A percentile compares a stretch with the other conserved stretches of the same genome.
Conservation (phyloP, 495 filamentous ascomycete genomes). For the Neurospora hispaniola region DNA sequence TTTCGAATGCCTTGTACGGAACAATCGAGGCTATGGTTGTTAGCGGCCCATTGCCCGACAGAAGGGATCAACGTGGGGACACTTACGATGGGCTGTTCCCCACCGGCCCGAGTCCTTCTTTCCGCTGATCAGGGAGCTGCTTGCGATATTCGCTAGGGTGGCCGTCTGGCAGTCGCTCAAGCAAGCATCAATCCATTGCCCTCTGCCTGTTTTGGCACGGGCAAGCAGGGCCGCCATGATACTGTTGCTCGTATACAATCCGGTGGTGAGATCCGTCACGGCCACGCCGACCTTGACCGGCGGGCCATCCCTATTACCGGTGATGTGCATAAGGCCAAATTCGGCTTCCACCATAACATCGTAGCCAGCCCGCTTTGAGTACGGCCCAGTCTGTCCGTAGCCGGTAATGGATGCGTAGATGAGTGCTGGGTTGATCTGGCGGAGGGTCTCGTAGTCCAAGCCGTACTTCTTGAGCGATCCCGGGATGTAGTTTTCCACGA, state of each 20-base stretch:
- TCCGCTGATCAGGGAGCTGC: conserved; percentile 81
- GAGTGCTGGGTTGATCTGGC: conserved; percentile 67
- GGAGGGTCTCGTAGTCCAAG: conserved; percentile 74
- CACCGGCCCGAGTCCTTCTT: conserved; percentile 79
- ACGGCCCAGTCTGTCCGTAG: conserved; percentile 85
- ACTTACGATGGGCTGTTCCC: conserved; percentile 91
- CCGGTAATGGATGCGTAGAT: conserved; percentile 57
- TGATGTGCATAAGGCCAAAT: conserved; percentile 98
- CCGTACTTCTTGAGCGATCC: conserved; percentile 82
- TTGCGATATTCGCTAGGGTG: conserved; percentile 85
- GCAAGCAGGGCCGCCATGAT: conserved; percentile 89
- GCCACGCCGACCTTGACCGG: conserved; percentile 97
- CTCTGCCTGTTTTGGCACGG: conserved; percentile 44
- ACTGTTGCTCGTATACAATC: conserved; percentile 91
- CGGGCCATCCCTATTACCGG: conserved; percentile 72
- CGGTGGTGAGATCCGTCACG: conserved; percentile 91
- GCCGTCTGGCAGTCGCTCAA: conserved; percentile 93
- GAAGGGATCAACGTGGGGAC: not conserved
- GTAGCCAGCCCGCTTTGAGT: conserved; percentile 81
- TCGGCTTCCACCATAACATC: conserved; percentile 99
- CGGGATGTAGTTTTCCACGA: conserved; percentile 96
- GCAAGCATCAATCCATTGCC: conserved; percentile 87
- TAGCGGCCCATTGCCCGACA: not conserved
- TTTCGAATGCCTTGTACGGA: conserved; percentile 85
- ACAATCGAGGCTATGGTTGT: conserved; percentile 72